Evolutionary conservation across 768 basidiomycete genomes (phyloP), one percentile per base, ranked within the genome.

Genomic region (Hericium coralloides): DNA sequence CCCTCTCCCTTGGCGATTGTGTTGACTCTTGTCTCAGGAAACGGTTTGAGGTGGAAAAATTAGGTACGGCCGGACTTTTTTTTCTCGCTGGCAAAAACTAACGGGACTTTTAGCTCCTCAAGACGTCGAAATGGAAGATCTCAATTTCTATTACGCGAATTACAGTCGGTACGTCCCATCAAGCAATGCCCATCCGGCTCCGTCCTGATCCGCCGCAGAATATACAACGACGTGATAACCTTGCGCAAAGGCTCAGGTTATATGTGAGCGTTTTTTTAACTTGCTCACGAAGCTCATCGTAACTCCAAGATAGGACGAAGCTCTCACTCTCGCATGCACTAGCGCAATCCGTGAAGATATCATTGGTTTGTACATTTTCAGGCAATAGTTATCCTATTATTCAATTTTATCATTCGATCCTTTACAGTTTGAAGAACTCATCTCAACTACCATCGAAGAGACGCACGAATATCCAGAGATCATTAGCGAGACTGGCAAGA

Each of bases 221-320:
- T 97, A 66, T 98, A 95, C 72, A 98, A 98, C 73, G 95, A 98
- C 71, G 95, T 98, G 43, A 97, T 98, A 58, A 92, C 95, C 2
- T 78, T 97, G 38, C 84, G 93, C 57, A 92, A 91, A 69, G 94
- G 94, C 26, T 97, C 95, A 12, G 87, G 93, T 60, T 95, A 94
- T 70, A 95, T 98, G 95, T 95, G 64, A 64, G 89, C 70, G 48
- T 60, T 64, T 55, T 57, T 56, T 64, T 60, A 22, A 45, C 55
- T 36, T 49, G 15, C 58, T 56, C 48, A 49, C 31, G 31, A 31
- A 31, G 8, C 38, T 31, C 53, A 31, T 53, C 54, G 41, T 58
- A 9, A 55, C 49, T 37, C 18, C 41, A 20, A 60, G 22, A 43
- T 64, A 97, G 94, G 94, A 97, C 95, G 4, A 98, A 97, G 72